Evolutionary conservation across 441 rosid genomes (phyloP).

Genomic region (Populus hybrid): DNA sequence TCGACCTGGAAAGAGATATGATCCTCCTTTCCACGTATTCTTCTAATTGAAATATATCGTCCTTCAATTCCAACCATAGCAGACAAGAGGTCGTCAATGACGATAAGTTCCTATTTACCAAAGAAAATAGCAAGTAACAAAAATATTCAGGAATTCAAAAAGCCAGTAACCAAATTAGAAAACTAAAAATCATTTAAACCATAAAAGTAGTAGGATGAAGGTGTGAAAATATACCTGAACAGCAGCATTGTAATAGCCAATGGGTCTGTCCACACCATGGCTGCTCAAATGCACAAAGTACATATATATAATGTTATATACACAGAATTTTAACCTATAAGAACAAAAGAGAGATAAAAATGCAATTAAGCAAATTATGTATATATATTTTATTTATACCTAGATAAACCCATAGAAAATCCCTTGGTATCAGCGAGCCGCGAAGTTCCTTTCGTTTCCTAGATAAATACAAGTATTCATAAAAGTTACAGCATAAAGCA

Average conservation of each 20-base stretch:
- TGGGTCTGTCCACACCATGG: slow-evolving; percentile 52
- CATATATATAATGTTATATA: neutral
- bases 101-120: slow-evolving; percentile 70
- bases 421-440: slow-evolving; percentile 52
- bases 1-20: slow-evolving; percentile 70
- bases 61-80: slow-evolving; percentile 97
- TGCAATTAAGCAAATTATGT: neutral
- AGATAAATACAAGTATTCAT: neutral
- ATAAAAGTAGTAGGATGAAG: neutral
- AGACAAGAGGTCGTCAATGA: slow-evolving; percentile 84
- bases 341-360: neutral
- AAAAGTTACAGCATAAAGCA: neutral
- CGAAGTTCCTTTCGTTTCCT: slow-evolving; percentile 65
- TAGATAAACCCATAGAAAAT: slow-evolving; percentile 32
- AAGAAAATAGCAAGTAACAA: slow-evolving; percentile 4
- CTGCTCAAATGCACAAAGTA: slow-evolving; percentile 29
- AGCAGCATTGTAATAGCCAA: slow-evolving; percentile 77
- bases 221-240: slow-evolving; percentile 55
- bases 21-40: slow-evolving; percentile 63
- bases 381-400: slow-evolving; percentile 26
- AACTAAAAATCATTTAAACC: neutral
- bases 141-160: neutral
- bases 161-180: neutral
- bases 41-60: slow-evolving; percentile 68
- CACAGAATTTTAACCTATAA: neutral